A percentile compares a stretch with the other conserved stretches of the same genome.
Evolutionary conservation across 306 rosid species (phyloP).

Genomic region (Pyrus bretschneideri): DNA sequence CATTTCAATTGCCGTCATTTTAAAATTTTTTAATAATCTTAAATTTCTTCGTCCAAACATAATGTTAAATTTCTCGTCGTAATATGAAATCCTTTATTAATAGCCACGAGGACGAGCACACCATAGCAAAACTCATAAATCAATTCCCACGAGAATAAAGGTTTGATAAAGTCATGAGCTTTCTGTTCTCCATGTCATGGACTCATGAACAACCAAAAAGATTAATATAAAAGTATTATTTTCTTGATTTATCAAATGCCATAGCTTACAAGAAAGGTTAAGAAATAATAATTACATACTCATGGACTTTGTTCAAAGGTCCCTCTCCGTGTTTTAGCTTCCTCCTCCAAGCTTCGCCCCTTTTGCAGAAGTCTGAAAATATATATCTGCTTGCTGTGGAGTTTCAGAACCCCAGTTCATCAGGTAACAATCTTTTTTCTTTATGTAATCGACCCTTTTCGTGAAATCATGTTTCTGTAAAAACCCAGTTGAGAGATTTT

Average conservation of each 20-base stretch:
- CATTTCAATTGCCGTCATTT: too few relatives aligned
- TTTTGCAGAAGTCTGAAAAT: not conserved
- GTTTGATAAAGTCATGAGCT: not conserved
- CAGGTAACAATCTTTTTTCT: slow-evolving; percentile 25
- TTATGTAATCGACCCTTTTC: slow-evolving; percentile 5
- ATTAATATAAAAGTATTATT: not conserved
- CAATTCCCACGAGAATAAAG: not conserved
- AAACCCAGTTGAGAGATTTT: slow-evolving; percentile 20
- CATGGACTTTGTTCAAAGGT: not conserved
- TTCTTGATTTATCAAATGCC: not conserved
- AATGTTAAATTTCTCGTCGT: too few relatives aligned
- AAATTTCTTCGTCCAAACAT: too few relatives aligned
- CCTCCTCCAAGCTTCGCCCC: not conserved
- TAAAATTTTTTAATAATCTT: too few relatives aligned
- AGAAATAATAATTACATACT: not conserved
- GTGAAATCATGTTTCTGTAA: not conserved
- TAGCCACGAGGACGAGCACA: not conserved
- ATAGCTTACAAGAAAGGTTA: not conserved
- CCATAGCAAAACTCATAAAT: not conserved
- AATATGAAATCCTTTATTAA: not conserved
- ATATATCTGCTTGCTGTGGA: slow-evolving; percentile 4
- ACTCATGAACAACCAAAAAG: not conserved
- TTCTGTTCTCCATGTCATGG: not conserved
- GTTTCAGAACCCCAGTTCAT: slow-evolving; percentile 6
- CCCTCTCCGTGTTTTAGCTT: not conserved